Percentiles rank a stretch among this genome's conserved stretches.
Conservation (phyloP, 352 stramenopile genomes). For the Phytophthora pluvialis region DNA sequence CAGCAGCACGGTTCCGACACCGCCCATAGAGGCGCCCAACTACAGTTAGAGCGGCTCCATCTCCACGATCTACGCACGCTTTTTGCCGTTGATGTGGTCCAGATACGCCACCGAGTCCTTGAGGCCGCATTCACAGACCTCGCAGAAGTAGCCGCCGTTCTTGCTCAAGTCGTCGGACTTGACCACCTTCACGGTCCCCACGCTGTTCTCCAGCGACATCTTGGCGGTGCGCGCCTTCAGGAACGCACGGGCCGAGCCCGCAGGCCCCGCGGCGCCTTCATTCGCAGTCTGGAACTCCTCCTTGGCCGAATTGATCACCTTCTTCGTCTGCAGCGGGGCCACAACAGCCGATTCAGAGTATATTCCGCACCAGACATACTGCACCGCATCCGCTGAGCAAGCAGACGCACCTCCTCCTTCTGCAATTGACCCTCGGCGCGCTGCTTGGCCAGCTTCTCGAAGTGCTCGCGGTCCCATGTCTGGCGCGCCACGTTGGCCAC, state of each 20-base stretch:
- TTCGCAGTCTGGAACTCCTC: conserved; percentile 81
- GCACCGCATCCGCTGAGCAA: background rate
- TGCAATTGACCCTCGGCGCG: conserved; percentile 73
- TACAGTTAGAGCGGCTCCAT: background rate
- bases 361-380: background rate
- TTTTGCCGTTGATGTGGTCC: conserved; percentile 96
- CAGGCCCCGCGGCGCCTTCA: conserved; percentile 66
- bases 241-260: conserved; percentile 74
- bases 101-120: conserved; percentile 95
- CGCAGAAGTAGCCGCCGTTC: conserved; percentile 91
- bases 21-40: background rate
- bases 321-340: conserved; percentile 45
- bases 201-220: conserved; percentile 83
- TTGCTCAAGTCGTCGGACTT: conserved; percentile 85
- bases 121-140: conserved; percentile 92
- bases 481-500: conserved; percentile 85
- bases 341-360: too few relatives aligned
- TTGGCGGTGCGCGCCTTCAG: conserved; percentile 78
- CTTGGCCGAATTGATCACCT: conserved; percentile 71
- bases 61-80: conserved; percentile 60
- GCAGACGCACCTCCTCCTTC: conserved; percentile 48
- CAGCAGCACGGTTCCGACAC: background rate
- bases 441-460: conserved; percentile 79
- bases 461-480: conserved; percentile 84
- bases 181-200: conserved; percentile 88